These are phyloP conservation scores for Fusarium clavum DNA, from an alignment of 2,329 filamentous ascomycete genomes.

Conservation along the genomic window DNA sequence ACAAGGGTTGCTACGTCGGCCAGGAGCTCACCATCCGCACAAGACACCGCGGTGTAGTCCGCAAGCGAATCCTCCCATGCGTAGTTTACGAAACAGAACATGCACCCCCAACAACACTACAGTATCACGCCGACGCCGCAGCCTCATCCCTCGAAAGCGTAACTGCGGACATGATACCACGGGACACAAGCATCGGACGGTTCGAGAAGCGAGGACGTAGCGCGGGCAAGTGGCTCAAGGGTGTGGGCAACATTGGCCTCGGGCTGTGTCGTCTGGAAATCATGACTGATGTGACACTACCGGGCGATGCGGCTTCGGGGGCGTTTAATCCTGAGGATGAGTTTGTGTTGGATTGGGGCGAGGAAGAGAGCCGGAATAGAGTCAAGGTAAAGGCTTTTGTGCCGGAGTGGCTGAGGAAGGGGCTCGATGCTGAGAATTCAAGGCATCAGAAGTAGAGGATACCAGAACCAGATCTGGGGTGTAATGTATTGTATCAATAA, in stretches of 20 bases:
- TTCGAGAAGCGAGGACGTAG: slow-evolving; percentile 71
- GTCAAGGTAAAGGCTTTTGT: slow-evolving; percentile 82
- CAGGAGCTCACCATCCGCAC: slow-evolving; percentile 97
- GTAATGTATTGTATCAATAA: slow-evolving; percentile 29
- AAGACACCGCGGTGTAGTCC: slow-evolving; percentile 90
- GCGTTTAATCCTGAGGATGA: slow-evolving; percentile 71
- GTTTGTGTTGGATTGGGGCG: slow-evolving; percentile 68
- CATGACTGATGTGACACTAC: slow-evolving; percentile 85
- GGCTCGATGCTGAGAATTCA: slow-evolving; percentile 50
- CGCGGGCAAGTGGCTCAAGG: slow-evolving; percentile 82
- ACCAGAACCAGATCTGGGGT: background rate
- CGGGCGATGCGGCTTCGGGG: slow-evolving; percentile 73
- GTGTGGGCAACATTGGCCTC: slow-evolving; percentile 87
- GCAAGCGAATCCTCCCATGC: slow-evolving; percentile 88
- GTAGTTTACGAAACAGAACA: slow-evolving; percentile 70
- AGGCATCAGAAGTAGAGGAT: slow-evolving; percentile 29
- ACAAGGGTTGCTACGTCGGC: slow-evolving; percentile 96
- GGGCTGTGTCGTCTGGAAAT: slow-evolving; percentile 88
- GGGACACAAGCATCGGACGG: slow-evolving; percentile 62
- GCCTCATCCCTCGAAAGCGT: slow-evolving; percentile 41
- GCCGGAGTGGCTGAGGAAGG: slow-evolving; percentile 75
- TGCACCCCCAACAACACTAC: slow-evolving; percentile 54
- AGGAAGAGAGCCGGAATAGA: slow-evolving; percentile 52
- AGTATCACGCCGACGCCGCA: slow-evolving; percentile 57
- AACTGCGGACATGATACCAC: slow-evolving; percentile 55